Conservation (phyloP, 129 eudicot genomes). For the Artemisia argyi region DNA sequence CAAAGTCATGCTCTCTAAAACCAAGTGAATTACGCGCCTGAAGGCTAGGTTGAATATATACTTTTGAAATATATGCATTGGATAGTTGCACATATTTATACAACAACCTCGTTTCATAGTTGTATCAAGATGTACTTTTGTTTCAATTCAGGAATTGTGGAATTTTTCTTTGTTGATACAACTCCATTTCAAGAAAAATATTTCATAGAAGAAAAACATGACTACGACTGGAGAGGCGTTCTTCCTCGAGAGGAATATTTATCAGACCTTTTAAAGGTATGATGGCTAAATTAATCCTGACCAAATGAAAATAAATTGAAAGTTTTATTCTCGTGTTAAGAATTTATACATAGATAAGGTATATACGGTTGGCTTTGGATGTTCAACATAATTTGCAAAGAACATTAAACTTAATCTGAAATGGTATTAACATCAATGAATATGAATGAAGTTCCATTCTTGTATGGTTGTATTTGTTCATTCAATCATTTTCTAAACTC, state of each 20-base stretch:
- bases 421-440: no score
- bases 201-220: slow-evolving; percentile 42
- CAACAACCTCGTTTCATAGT: no score
- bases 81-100: no score
- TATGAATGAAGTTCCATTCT: neutral
- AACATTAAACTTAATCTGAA: no score
- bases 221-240: slow-evolving; percentile 80
- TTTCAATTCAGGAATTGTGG: slow-evolving; percentile 51
- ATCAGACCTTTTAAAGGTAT: slow-evolving; percentile 49
- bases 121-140: neutral
- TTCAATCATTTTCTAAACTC: neutral
- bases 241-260: slow-evolving; percentile 62
- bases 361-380: neutral
- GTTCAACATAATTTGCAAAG: neutral
- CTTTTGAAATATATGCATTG: no score
- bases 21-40: neutral
- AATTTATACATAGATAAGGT: neutral
- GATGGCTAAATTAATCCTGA: neutral
- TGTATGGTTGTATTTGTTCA: neutral
- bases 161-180: slow-evolving; percentile 77
- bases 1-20: neutral
- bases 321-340: neutral
- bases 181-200: slow-evolving; percentile 72
- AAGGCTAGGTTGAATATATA: no score
- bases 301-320: neutral